Evolutionary conservation across 306 rosid species (phyloP).

Genomic region (Trifolium pratense): DNA sequence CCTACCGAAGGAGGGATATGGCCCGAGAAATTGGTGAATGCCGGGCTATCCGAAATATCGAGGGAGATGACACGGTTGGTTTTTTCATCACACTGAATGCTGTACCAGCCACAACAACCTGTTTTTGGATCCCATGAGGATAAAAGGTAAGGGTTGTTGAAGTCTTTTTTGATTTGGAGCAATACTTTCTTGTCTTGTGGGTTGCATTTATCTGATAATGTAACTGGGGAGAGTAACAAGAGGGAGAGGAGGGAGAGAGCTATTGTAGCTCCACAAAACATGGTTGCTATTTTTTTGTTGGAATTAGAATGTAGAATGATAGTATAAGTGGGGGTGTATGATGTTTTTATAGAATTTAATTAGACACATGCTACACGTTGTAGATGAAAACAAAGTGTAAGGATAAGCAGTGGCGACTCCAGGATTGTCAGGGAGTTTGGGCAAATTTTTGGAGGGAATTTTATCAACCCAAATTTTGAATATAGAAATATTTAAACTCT

Average conservation of each 20-base stretch:
- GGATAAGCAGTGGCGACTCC: too few relatives aligned
- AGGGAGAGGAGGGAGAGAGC: too few relatives aligned
- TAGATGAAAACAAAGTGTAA: too few relatives aligned
- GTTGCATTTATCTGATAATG: conserved; percentile 62
- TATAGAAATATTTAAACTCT: too few relatives aligned
- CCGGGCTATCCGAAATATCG: conserved; percentile 42
- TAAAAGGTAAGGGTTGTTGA: conserved; percentile 67
- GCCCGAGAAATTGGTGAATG: conserved; percentile 42
- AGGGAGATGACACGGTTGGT: conserved; percentile 69
- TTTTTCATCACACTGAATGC: conserved; percentile 53
- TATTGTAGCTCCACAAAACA: too few relatives aligned
- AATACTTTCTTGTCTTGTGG: conserved; percentile 70
- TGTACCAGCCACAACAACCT: conserved; percentile 77
- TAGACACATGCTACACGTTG: background rate
- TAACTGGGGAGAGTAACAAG: conserved; percentile 14
- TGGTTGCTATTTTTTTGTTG: too few relatives aligned
- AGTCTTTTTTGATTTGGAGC: conserved; percentile 64
- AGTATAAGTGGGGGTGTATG: background rate
- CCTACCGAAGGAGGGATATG: conserved; percentile 71
- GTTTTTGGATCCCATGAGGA: conserved; percentile 64
- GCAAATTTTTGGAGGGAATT: too few relatives aligned
- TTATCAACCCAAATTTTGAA: too few relatives aligned
- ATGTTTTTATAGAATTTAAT: background rate
- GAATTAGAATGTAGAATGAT: background rate
- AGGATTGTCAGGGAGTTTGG: too few relatives aligned